phyloP scores from a whole-genome alignment of 2,329 filamentous ascomycete species.

The Neofusicoccum parvum region DNA sequence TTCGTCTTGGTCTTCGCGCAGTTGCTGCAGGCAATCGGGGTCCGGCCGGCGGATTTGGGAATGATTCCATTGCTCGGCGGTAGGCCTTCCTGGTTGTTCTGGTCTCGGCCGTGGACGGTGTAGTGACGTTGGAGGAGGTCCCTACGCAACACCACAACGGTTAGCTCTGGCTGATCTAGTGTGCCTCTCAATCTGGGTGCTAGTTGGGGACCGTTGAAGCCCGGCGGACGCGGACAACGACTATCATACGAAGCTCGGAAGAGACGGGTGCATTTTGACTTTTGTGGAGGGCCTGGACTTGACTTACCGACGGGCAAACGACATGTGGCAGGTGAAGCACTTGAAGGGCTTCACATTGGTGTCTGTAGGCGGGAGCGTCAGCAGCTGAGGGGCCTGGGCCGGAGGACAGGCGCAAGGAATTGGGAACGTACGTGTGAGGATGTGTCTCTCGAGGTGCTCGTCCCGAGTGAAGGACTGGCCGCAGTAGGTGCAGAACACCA shows the following conservation, averaged over 20 bases:
- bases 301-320: conserved; percentile 54
- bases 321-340: conserved; percentile 58
- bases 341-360: conserved; percentile 60
- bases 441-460: conserved; percentile 56
- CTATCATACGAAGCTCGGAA: not conserved
- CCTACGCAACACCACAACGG: conserved; percentile 31
- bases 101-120: conserved; percentile 53
- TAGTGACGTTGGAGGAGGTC: conserved; percentile 56
- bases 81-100: conserved; percentile 52
- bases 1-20: conserved; percentile 59
- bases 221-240: not conserved
- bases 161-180: conserved; percentile 5
- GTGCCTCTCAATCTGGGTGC: not conserved
- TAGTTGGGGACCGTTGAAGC: not conserved
- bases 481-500: conserved; percentile 58
- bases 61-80: conserved; percentile 53
- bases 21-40: conserved; percentile 56
- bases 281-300: not conserved
- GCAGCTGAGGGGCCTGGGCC: not conserved
- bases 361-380: conserved; percentile 37
- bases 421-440: conserved; percentile 50
- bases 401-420: not conserved
- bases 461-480: conserved; percentile 56
- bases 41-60: conserved; percentile 54
- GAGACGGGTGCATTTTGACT: not conserved